Evolutionary conservation across 345 rosid genomes (phyloP), one percentile per base, ranked within the genome.

Genomic region (Geranium rotundifolium): DNA sequence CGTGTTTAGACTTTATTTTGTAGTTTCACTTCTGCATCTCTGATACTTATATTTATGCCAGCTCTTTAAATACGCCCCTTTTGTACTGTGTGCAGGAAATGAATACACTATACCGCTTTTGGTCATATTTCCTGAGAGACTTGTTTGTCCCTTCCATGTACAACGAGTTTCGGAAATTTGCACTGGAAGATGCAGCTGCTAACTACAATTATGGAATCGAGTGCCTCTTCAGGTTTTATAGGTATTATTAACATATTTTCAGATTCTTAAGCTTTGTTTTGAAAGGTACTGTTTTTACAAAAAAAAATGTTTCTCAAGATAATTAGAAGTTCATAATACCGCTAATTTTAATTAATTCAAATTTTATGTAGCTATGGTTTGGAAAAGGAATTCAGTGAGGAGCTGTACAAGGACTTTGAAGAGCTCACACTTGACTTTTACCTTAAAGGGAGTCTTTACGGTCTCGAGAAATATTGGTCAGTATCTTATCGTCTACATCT

Each of bases 391-490:
- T 93, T 79, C 61, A 71, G 64, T 14, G 97, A 84, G 67, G 89
- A 90, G 65, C 74, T 93, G 59, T 93, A 87, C 69, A 81, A 72
- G 72, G 96, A 93, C 76, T 93, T 93, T 65, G 99, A 93, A 72
- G 76, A 77, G 73, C 84, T 90, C 62, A 70, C 97, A 2, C 86
- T 93, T 15, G 95, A 93, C 67, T 87, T 88, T 67, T 89, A 86
- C 66, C 82, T 10, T 27, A 83, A 81, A 77, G 97, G 88, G 74
- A 88, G 86, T 65, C 77, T 83, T 56, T 93, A 90, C 62, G 97
- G 99, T 75, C 90, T 93, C 50, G 99, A 93, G 78, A 93, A 93
- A 69, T 93, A 87, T 68, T 93, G 99, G 99, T 90, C 83, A 71
- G 19, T 17, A 12, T 5, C 18, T 61, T 16, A 19, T 56, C 3